These are phyloP conservation scores for Ophiocordyceps robertsii DNA, from an alignment of 2,329 filamentous ascomycete species.

Conservation along the genomic window DNA sequence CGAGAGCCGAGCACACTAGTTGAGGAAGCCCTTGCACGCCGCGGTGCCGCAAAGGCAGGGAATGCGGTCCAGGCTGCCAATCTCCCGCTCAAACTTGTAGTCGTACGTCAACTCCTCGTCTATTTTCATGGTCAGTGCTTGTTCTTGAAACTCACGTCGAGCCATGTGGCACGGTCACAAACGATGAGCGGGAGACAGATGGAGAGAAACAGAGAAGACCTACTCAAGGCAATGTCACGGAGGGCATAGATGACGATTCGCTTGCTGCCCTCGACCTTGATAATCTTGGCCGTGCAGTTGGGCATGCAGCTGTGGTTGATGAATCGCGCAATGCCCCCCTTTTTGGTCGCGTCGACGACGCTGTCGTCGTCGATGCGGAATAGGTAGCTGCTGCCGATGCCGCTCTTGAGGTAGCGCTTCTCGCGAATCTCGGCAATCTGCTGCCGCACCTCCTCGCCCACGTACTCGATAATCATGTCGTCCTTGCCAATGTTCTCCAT, in stretches of 20 bases:
- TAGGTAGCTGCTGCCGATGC: slow-evolving; percentile 92
- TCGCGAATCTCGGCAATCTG: slow-evolving; percentile 96
- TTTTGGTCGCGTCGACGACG: slow-evolving; percentile 95
- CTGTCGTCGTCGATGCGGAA: slow-evolving; percentile 98
- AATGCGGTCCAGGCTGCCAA: slow-evolving; percentile 87
- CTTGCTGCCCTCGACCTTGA: slow-evolving; percentile 95
- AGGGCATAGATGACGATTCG: slow-evolving; percentile 98
- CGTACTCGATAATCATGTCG: slow-evolving; percentile 99
- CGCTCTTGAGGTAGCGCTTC: slow-evolving; percentile 82
- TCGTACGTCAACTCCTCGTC: slow-evolving; percentile 99
- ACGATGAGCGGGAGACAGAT: too few species aligned
- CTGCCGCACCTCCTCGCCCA: slow-evolving; percentile 92
- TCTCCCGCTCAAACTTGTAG: slow-evolving; percentile 98
- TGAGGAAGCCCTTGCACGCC: slow-evolving; percentile 97
- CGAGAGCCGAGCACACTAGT: slow-evolving; percentile 36
- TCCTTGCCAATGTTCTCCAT: slow-evolving; percentile 95
- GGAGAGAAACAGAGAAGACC: slow-evolving; percentile 23
- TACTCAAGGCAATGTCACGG: slow-evolving; percentile 89
- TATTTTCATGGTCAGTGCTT: slow-evolving; percentile 27
- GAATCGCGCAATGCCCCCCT: slow-evolving; percentile 93
- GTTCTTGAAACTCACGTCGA: too few species aligned
- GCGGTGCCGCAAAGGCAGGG: slow-evolving; percentile 93
- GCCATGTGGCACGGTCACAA: too few species aligned
- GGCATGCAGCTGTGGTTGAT: slow-evolving; percentile 98
- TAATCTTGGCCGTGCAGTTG: slow-evolving; percentile 98